phyloP scores from a whole-genome alignment of 2,329 filamentous ascomycete genomes.

The Davidsoniella virescens region DNA sequence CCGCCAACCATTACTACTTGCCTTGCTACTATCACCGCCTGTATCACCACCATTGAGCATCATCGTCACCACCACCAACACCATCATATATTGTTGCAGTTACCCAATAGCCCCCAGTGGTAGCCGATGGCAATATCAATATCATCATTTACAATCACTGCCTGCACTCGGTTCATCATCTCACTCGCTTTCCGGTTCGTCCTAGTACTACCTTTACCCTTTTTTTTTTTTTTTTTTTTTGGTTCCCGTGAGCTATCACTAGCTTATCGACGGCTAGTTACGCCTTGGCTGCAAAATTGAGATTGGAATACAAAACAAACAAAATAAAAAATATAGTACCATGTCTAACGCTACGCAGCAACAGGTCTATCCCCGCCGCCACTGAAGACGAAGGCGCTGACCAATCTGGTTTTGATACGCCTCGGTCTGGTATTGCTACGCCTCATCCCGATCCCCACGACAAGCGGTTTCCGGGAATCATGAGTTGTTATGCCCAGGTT shows the following conservation, averaged over 20 bases:
- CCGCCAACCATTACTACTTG: neutral
- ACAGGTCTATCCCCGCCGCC: conserved; percentile 35
- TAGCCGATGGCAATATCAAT: neutral
- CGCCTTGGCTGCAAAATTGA: no score
- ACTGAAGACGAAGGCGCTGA: conserved; percentile 56
- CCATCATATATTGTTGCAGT: neutral
- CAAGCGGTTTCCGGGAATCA: conserved; percentile 88
- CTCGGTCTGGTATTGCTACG: conserved; percentile 80
- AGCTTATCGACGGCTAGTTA: no score
- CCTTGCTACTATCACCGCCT: neutral
- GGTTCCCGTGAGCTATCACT: neutral
- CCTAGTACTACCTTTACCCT: neutral
- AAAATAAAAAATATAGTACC: no score
- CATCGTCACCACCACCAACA: neutral
- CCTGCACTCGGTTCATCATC: neutral
- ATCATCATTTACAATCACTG: neutral
- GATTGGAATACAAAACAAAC: neutral
- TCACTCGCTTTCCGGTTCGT: neutral
- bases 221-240: neutral
- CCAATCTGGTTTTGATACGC: conserved; percentile 70
- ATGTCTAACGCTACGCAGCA: conserved; percentile 13
- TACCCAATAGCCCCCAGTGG: neutral
- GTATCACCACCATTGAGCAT: neutral
- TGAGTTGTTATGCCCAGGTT: conserved; percentile 99
- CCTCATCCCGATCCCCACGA: conserved; percentile 87